Evolutionary conservation across 139 green algal genomes (phyloP).

Genomic region (Picochlorum costavermella): DNA sequence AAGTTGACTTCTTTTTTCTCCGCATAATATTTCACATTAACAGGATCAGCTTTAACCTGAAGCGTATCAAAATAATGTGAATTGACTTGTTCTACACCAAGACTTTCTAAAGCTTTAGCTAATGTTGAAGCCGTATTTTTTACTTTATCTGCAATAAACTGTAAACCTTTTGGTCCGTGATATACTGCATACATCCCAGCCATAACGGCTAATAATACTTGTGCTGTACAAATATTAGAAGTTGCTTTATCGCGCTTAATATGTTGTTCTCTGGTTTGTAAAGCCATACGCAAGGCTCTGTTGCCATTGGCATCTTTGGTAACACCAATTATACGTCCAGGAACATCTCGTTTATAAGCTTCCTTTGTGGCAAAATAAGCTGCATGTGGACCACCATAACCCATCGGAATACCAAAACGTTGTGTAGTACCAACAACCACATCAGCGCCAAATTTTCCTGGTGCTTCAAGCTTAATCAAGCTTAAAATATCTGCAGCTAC

Average conservation of each 20-base stretch:
- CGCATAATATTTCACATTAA: constrained; percentile 40
- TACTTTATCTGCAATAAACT: constrained; percentile 73
- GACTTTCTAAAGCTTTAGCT: constrained; percentile 57
- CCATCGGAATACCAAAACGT: constrained; percentile 95
- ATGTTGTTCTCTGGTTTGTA: constrained; percentile 99
- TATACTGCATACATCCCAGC: constrained; percentile 94
- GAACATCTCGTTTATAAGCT: constrained; percentile 88
- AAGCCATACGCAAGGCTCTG: constrained; percentile 94
- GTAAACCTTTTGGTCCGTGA: constrained; percentile 92
- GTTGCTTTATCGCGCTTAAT: constrained; percentile 99
- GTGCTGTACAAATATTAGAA: constrained; percentile 98
- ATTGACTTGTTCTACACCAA: constrained; percentile 46
- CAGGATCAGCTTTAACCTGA: too few species aligned
- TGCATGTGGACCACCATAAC: constrained; percentile 96
- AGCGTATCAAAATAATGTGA: constrained; percentile 95
- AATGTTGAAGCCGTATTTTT: constrained; percentile 80
- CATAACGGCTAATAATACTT: constrained; percentile 97
- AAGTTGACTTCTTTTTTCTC: constrained; percentile 70
- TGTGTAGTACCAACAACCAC: constrained; percentile 93
- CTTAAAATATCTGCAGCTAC: constrained; percentile 92
- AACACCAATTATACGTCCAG: constrained; percentile 96
- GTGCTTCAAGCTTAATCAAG: constrained; percentile 84
- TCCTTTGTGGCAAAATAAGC: constrained; percentile 94
- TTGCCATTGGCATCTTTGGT: constrained; percentile 76
- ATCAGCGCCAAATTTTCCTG: constrained; percentile 97